Percentiles rank a stretch among this genome's conserved stretches.
phyloP scores from a whole-genome alignment of 1,284 basidiomycete species.

The Trametes sp. region DNA sequence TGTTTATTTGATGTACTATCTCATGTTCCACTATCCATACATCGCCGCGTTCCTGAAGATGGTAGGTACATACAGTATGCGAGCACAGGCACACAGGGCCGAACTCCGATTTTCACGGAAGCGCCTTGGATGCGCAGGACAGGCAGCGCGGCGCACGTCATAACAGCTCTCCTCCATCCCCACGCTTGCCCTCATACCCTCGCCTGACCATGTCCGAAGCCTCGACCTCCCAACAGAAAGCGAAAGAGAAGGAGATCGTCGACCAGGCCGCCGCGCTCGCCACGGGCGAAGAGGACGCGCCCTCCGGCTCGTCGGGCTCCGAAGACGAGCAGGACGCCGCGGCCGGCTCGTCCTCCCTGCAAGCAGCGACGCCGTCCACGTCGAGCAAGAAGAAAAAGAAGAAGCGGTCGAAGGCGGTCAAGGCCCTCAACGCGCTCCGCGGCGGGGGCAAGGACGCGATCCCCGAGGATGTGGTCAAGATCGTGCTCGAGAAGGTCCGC shows the following conservation, averaged over 20 bases:
- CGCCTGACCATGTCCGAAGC: constrained; percentile 28
- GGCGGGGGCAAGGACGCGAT: constrained; percentile 56
- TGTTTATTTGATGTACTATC: neutral
- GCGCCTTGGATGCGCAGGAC: constrained; percentile 16
- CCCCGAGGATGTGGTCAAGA: constrained; percentile 65
- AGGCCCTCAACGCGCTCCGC: constrained; percentile 57
- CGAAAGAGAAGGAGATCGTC: constrained; percentile 51
- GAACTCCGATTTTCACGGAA: constrained; percentile 18
- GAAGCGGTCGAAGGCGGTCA: constrained; percentile 73
- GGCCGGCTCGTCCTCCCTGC: constrained; percentile 36
- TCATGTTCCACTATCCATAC: too few relatives aligned
- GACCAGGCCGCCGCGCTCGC: constrained; percentile 42
- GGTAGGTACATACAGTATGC: too few relatives aligned
- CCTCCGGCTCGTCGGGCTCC: constrained; percentile 47
- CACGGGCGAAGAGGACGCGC: constrained; percentile 33
- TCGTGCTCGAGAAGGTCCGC: constrained; percentile 66
- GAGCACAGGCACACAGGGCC: neutral
- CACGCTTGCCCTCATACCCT: neutral
- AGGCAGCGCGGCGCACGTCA: constrained; percentile 9
- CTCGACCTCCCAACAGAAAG: constrained; percentile 43
- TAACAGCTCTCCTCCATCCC: neutral
- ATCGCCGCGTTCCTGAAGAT: neutral
- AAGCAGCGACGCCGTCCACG: constrained; percentile 42
- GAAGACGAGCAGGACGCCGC: constrained; percentile 38
- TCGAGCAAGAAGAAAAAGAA: constrained; percentile 78